A percentile compares a stretch with the other conserved stretches of the same genome.
Evolutionary conservation across 257 asterid genomes (phyloP).

Genomic region (Capsicum baccatum): DNA sequence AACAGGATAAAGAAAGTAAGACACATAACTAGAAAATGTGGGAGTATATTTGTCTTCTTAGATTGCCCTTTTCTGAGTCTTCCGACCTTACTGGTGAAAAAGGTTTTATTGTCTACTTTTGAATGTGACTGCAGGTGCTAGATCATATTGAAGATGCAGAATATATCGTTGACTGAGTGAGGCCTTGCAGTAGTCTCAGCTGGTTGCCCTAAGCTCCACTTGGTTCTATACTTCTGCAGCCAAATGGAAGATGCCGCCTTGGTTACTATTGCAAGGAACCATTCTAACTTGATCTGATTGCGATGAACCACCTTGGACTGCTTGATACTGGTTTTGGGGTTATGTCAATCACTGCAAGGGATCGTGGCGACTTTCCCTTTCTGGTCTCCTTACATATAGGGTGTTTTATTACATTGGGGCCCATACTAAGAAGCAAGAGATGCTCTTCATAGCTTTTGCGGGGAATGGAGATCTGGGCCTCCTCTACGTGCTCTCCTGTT

Average conservation of each 20-base stretch:
- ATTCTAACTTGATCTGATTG: neutral
- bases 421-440: too few species aligned
- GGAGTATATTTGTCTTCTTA: too few species aligned
- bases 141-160: constrained; percentile 28
- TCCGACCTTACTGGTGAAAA: too few species aligned
- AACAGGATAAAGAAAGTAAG: too few species aligned
- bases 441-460: too few species aligned
- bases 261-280: neutral
- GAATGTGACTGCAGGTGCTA: constrained; percentile 28
- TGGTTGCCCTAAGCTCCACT: neutral
- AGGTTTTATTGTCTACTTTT: neutral
- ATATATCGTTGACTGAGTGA: neutral
- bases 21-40: too few species aligned
- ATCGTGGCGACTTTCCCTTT: too few species aligned
- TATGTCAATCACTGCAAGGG: neutral
- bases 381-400: too few species aligned
- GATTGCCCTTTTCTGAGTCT: too few species aligned
- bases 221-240: neutral
- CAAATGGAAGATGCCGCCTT: neutral
- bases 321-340: neutral
- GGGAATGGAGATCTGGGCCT: too few species aligned
- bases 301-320: neutral
- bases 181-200: neutral
- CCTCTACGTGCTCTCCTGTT: too few species aligned
- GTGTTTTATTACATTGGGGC: too few species aligned